Conservation (phyloP, 495 filamentous ascomycete species). For the Immersiella caudata region DNA sequence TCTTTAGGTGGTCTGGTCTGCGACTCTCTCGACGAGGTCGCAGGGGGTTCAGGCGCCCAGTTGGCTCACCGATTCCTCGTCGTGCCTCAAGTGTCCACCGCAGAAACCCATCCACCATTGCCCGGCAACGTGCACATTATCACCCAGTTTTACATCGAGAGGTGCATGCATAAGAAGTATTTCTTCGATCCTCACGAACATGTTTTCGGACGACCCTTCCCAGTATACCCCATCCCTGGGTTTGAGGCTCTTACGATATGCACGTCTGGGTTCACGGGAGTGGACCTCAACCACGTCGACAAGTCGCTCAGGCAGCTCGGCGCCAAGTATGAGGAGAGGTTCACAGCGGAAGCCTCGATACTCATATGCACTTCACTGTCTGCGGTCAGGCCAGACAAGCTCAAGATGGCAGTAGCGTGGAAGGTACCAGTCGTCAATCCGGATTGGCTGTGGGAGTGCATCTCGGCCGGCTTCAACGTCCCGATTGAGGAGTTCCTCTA, state of each 20-base stretch:
- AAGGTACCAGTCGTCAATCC: conserved; percentile 74
- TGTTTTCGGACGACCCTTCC: conserved; percentile 74
- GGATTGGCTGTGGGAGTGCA: conserved; percentile 83
- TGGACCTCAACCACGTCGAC: conserved; percentile 80
- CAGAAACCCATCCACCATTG: conserved; percentile 43
- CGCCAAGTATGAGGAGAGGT: conserved; percentile 73
- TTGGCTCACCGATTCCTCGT: conserved; percentile 49
- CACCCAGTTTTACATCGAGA: conserved; percentile 92
- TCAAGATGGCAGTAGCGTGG: conserved; percentile 71
- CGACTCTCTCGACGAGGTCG: conserved; percentile 47
- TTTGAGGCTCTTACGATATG: conserved; percentile 71
- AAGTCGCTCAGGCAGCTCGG: conserved; percentile 76
- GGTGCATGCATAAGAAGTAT: conserved; percentile 73
- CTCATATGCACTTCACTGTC: conserved; percentile 64
- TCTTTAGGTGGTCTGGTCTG: conserved; percentile 51
- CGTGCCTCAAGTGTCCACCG: conserved; percentile 51
- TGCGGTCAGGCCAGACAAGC: conserved; percentile 69
- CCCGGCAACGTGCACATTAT: conserved; percentile 56
- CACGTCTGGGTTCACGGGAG: conserved; percentile 80
- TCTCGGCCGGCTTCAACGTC: conserved; percentile 49
- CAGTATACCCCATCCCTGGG: conserved; percentile 65
- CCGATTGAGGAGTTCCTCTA: conserved; percentile 45
- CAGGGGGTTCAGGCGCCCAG: conserved; percentile 30
- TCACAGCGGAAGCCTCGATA: conserved; percentile 67
- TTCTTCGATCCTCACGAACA: conserved; percentile 71